These are phyloP conservation scores for Monosporozyma solicola DNA, from an alignment of 805 yeast species.

Conservation along the genomic window DNA sequence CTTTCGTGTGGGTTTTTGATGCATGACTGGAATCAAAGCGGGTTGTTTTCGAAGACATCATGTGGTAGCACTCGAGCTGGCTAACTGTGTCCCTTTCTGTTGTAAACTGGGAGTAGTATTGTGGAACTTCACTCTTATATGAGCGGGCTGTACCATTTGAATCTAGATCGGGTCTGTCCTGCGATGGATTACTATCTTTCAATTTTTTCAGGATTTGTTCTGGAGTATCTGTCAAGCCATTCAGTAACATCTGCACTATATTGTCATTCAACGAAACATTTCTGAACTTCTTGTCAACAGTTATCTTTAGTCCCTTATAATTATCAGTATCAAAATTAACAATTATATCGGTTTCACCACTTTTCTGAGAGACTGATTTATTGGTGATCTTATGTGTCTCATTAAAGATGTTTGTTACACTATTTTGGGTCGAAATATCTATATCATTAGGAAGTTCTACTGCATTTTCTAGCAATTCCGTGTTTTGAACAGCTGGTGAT, in stretches of 20 bases:
- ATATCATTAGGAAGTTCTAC: not conserved
- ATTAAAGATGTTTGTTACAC: not conserved
- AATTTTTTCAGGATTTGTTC: not conserved
- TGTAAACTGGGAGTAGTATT: not conserved
- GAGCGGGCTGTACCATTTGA: not conserved
- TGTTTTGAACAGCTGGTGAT: not conserved
- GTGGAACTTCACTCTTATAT: not conserved
- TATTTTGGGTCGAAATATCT: not conserved
- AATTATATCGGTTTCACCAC: not conserved
- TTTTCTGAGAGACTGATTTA: not conserved
- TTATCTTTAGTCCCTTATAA: conserved; percentile 1
- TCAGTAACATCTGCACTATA: not conserved
- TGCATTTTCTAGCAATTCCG: not conserved
- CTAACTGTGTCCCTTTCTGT: not conserved
- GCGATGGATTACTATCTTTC: not conserved
- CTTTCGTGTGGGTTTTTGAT: not conserved
- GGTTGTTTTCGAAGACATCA: not conserved
- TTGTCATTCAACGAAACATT: conserved; percentile 8
- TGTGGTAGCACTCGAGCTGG: not conserved
- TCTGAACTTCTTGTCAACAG: conserved; percentile 11
- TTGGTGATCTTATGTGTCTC: not conserved
- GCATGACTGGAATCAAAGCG: not conserved
- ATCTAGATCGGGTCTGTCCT: not conserved
- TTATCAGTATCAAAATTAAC: not conserved
- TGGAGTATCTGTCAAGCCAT: not conserved